Conservation (phyloP, 164 flowering plant genomes). For the Vitis cinerea region DNA sequence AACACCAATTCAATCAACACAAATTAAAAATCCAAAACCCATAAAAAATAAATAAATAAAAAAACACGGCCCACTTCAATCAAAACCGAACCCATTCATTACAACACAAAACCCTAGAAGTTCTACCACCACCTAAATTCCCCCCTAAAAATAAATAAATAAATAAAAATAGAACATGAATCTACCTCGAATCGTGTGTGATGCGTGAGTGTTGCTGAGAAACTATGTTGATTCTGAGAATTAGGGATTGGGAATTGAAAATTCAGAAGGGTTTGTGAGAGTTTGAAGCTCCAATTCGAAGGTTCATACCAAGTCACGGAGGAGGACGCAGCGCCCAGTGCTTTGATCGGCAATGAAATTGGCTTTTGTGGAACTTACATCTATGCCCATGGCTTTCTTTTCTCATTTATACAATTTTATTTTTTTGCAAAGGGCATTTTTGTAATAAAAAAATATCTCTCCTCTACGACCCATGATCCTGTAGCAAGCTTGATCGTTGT, state of each 20-base stretch:
- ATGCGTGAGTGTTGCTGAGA: background rate
- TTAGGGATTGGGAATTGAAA: background rate
- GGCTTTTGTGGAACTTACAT: slow-evolving; percentile 7
- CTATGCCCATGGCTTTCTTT: slow-evolving; percentile 7
- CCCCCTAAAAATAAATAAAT: background rate
- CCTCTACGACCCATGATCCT: too few species aligned
- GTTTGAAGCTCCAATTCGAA: slow-evolving; percentile 23
- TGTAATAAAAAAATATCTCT: too few species aligned
- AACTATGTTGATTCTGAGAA: background rate
- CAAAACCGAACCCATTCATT: background rate
- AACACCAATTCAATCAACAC: background rate
- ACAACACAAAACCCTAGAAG: slow-evolving; percentile 25
- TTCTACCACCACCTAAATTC: slow-evolving; percentile 6
- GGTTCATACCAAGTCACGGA: slow-evolving; percentile 34
- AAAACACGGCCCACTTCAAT: background rate
- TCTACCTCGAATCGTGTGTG: slow-evolving; percentile 2
- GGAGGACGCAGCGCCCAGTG: slow-evolving; percentile 24
- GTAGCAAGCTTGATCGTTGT: too few species aligned
- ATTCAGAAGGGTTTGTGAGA: background rate
- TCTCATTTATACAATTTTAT: background rate
- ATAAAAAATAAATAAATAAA: background rate
- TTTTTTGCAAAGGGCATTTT: too few species aligned
- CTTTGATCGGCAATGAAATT: slow-evolving; percentile 39
- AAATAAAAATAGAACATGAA: background rate
- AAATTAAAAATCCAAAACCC: background rate